phyloP scores from a whole-genome alignment of 129 eudicot species.

The Arctium lappa region DNA sequence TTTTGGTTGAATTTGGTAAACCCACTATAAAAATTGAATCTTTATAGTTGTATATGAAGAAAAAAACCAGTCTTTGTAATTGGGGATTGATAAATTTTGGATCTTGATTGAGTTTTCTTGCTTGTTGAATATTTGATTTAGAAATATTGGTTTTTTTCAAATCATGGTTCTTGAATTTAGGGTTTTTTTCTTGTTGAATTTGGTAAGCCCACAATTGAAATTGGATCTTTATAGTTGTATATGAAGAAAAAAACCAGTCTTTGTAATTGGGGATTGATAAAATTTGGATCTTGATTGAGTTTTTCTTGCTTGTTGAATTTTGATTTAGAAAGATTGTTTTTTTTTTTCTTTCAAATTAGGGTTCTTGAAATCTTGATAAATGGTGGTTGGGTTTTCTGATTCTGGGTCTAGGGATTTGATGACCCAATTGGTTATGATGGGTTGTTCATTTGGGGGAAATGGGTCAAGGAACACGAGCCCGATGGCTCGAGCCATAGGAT shows the following conservation, averaged over 20 bases:
- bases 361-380: neutral
- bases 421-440: slow-evolving; percentile 45
- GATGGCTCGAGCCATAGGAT: slow-evolving; percentile 45
- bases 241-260: neutral
- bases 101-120: neutral
- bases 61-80: neutral
- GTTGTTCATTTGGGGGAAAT: slow-evolving; percentile 45
- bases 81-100: slow-evolving; percentile 8
- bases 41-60: neutral
- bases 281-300: slow-evolving; percentile 1
- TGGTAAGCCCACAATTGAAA: slow-evolving; percentile 5
- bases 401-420: slow-evolving; percentile 40
- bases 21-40: slow-evolving; percentile 6
- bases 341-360: slow-evolving; percentile 9
- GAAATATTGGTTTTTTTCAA: slow-evolving; percentile 8
- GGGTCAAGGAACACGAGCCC: slow-evolving; percentile 85
- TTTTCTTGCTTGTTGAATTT: neutral
- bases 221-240: slow-evolving; percentile 2
- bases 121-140: neutral
- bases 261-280: slow-evolving; percentile 2
- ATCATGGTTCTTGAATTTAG: slow-evolving; percentile 16
- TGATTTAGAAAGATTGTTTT: slow-evolving; percentile 16
- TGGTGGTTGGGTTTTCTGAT: slow-evolving; percentile 43
- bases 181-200: neutral
- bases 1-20: neutral